These are phyloP conservation scores for Ilex aquifolium DNA, from an alignment of 257 asterid genomes.

Conservation along the genomic window DNA sequence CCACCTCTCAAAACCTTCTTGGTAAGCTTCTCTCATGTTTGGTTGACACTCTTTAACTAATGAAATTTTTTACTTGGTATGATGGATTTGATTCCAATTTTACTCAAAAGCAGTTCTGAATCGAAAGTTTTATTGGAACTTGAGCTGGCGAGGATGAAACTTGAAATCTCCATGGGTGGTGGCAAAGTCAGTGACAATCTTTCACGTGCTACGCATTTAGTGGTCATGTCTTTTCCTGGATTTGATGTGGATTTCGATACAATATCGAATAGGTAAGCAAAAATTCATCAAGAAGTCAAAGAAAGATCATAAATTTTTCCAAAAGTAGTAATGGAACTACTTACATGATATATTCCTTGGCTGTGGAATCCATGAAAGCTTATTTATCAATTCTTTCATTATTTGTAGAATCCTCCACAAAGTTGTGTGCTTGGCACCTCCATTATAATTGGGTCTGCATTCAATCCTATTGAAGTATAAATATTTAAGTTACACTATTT, in stretches of 20 bases:
- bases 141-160: slow-evolving; percentile 71
- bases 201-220: slow-evolving; percentile 71
- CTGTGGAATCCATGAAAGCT: too few species aligned
- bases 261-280: slow-evolving; percentile 51
- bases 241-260: slow-evolving; percentile 36
- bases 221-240: slow-evolving; percentile 44
- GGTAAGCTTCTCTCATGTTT: slow-evolving; percentile 37
- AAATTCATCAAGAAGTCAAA: slow-evolving; percentile 1
- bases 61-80: slow-evolving; percentile 10
- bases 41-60: background rate
- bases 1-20: slow-evolving; percentile 39
- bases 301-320: background rate
- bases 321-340: background rate
- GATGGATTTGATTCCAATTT: slow-evolving; percentile 11
- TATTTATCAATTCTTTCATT: too few species aligned
- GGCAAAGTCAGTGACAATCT: slow-evolving; percentile 54
- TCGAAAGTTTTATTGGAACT: slow-evolving; percentile 55
- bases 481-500: too few species aligned
- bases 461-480: too few species aligned
- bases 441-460: too few species aligned
- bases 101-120: slow-evolving; percentile 36
- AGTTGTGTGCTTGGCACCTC: too few species aligned
- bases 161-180: slow-evolving; percentile 67
- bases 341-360: too few species aligned
- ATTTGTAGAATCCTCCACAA: too few species aligned